These are phyloP conservation scores for Dacryopinax primogenitus DNA, from an alignment of 768 basidiomycete genomes.

Conservation along the genomic window DNA sequence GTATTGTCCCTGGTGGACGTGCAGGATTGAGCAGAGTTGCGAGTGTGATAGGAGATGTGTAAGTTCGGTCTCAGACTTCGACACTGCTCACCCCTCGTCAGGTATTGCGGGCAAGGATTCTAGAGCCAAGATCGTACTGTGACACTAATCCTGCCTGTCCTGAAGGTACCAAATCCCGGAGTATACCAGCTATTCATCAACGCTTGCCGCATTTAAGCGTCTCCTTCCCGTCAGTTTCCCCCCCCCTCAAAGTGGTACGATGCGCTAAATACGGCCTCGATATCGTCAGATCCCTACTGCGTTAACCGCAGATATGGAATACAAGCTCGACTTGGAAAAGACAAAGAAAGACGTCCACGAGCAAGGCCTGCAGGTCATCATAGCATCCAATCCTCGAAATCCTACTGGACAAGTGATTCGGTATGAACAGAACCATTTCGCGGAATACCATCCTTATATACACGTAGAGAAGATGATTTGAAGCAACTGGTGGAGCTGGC, in stretches of 20 bases:
- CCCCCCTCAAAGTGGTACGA: no score
- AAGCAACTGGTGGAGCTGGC: conserved; percentile 62
- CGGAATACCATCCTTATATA: neutral
- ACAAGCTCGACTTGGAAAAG: conserved; percentile 65
- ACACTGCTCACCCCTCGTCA: conserved; percentile 11
- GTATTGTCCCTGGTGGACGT: conserved; percentile 72
- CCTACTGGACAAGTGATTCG: conserved; percentile 83
- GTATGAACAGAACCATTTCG: conserved; percentile 28
- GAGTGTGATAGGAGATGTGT: conserved; percentile 83
- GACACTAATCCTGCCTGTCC: conserved; percentile 10
- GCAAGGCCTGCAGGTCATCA: conserved; percentile 71
- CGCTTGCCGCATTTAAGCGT: conserved; percentile 12
- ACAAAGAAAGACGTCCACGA: conserved; percentile 71
- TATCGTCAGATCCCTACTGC: conserved; percentile 19
- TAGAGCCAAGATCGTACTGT: neutral
- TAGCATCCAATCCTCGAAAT: conserved; percentile 91
- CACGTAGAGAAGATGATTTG: conserved; percentile 57
- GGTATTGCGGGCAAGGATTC: conserved; percentile 2
- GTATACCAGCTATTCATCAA: conserved; percentile 41
- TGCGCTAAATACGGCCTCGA: no score
- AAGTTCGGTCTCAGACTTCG: conserved; percentile 34
- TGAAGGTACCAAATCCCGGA: conserved; percentile 85
- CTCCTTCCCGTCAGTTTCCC: no score
- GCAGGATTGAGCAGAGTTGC: conserved; percentile 82
- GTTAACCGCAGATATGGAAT: conserved; percentile 35